These are phyloP conservation scores for Marasmius oreades DNA, from an alignment of 1,284 basidiomycete species.

Conservation along the genomic window DNA sequence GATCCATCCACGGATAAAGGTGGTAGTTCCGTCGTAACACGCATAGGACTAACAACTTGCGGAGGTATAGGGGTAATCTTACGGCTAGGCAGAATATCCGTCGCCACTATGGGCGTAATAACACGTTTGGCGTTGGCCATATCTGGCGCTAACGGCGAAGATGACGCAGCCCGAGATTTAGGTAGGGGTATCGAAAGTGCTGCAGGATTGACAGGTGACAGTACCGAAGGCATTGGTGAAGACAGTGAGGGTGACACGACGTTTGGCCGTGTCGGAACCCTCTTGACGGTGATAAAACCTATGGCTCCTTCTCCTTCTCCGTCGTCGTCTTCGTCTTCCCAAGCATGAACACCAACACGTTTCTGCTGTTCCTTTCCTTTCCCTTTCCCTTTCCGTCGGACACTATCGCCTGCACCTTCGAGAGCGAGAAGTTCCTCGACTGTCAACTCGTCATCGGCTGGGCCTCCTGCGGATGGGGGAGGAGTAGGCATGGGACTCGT, in stretches of 20 bases:
- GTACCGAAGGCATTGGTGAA: too few species aligned
- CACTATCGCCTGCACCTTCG: constrained; percentile 18
- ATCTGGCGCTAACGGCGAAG: neutral
- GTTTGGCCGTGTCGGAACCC: constrained; percentile 8
- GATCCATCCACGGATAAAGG: too few species aligned
- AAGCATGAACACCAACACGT: constrained; percentile 32
- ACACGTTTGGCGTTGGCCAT: neutral
- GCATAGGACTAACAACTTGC: neutral
- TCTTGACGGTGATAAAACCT: constrained; percentile 32
- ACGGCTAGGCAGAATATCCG: neutral
- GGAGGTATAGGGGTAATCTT: neutral
- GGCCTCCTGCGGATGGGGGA: neutral
- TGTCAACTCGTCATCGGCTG: constrained; percentile 37
- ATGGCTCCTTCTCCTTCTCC: constrained; percentile 15
- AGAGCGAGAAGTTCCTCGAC: constrained; percentile 45
- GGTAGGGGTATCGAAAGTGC: neutral
- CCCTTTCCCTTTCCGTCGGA: constrained; percentile 9
- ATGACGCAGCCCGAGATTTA: neutral
- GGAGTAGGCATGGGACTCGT: constrained; percentile 2
- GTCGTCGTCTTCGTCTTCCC: constrained; percentile 32
- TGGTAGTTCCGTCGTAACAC: neutral
- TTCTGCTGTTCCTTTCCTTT: constrained; percentile 2
- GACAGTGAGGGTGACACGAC: neutral
- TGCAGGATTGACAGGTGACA: neutral
- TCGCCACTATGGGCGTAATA: neutral